Evolutionary conservation across 257 asterid species (phyloP).

Genomic region (Fraxinus cuspidata): DNA sequence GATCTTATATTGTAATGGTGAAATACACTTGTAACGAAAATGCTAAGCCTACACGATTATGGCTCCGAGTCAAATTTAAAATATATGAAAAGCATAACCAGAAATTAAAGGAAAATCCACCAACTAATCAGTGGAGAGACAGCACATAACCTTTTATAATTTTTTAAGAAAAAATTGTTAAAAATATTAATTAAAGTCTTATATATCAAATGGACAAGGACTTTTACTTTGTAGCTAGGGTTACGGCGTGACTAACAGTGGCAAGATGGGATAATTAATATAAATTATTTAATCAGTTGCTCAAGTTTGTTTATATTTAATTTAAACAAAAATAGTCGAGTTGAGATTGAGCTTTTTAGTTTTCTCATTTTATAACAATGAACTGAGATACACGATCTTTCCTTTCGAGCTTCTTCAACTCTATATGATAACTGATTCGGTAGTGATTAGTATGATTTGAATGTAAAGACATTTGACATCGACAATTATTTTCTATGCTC

Average conservation of each 20-base stretch:
- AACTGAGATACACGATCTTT: no score
- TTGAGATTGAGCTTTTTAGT: no score
- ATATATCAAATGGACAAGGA: neutral
- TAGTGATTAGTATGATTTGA: no score
- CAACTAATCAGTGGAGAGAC: slow-evolving; percentile 42
- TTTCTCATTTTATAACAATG: no score
- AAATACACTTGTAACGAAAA: neutral
- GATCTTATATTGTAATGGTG: neutral
- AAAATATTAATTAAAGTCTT: neutral
- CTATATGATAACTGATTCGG: no score
- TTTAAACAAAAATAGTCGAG: no score
- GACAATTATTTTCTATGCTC: no score
- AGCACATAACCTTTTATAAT: slow-evolving; percentile 24
- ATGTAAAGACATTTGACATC: no score
- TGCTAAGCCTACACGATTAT: slow-evolving; percentile 36
- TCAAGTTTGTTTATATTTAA: neutral
- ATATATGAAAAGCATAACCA: slow-evolving; percentile 4
- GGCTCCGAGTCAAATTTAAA: slow-evolving; percentile 20
- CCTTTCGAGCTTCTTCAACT: no score
- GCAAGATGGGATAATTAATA: neutral
- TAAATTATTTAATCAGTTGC: neutral
- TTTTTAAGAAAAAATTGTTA: neutral
- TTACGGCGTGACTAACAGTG: slow-evolving; percentile 21
- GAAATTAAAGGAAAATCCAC: slow-evolving; percentile 37
- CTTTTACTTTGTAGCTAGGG: slow-evolving; percentile 50